These are phyloP conservation scores for Penicillium aurantiogriseum DNA, from an alignment of 2,329 filamentous ascomycete species.

Conservation along the genomic window DNA sequence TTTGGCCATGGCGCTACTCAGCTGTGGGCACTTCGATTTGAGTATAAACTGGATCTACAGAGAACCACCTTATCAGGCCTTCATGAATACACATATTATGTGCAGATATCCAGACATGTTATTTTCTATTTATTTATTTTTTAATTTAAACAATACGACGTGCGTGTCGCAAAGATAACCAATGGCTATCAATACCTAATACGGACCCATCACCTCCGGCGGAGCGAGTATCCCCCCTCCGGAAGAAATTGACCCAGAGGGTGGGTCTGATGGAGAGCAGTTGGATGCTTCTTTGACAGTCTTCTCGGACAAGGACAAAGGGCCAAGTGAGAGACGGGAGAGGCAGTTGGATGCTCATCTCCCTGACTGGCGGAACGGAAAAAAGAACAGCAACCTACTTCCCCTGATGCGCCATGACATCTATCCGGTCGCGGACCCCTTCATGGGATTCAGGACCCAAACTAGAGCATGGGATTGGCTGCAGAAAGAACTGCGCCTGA, in stretches of 20 bases:
- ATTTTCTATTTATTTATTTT: neutral
- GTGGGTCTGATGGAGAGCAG: conserved; percentile 42
- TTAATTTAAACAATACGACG: conserved; percentile 7
- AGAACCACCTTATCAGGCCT: neutral
- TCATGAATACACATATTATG: neutral
- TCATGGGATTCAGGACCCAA: conserved; percentile 7
- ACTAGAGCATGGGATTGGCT: conserved; percentile 22
- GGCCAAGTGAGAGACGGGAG: conserved; percentile 33
- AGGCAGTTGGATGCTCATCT: conserved; percentile 45
- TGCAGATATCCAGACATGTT: neutral
- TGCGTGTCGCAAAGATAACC: conserved; percentile 8
- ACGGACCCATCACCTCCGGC: conserved; percentile 26
- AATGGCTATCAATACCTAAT: conserved; percentile 11
- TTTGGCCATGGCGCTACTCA: neutral
- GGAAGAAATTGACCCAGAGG: conserved; percentile 23
- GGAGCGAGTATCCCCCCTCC: conserved; percentile 5
- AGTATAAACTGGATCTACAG: neutral
- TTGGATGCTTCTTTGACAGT: conserved; percentile 46
- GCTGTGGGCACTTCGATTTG: neutral
- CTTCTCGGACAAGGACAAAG: conserved; percentile 27
- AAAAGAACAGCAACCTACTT: conserved; percentile 38
- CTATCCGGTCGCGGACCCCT: conserved; percentile 6
- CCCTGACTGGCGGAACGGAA: conserved; percentile 39
- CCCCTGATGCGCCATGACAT: conserved; percentile 25
- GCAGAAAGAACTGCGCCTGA: conserved; percentile 31